Evolutionary conservation across 1,284 basidiomycete species (phyloP).

Genomic region (Moesziomyces sp.): DNA sequence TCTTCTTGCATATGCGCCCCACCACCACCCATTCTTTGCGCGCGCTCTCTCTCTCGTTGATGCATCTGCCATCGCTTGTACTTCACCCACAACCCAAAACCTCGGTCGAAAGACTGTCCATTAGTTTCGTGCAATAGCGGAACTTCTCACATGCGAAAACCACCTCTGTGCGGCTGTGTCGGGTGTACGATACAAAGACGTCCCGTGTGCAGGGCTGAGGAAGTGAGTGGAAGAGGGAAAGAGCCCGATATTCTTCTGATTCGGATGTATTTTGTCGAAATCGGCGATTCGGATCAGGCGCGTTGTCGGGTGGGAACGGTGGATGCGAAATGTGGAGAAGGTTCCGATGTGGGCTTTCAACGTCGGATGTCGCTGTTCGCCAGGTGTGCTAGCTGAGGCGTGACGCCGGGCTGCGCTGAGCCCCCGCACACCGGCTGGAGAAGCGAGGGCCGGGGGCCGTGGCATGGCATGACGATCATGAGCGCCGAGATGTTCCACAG

Average conservation of each 20-base stretch:
- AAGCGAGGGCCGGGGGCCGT: not conserved
- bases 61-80: slow-evolving; percentile 26
- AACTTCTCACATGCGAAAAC: slow-evolving; percentile 39
- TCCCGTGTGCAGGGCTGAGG: too few relatives aligned
- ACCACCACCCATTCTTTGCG: slow-evolving; percentile 5
- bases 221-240: too few relatives aligned
- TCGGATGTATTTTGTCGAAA: not conserved
- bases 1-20: slow-evolving; percentile 15
- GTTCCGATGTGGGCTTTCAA: slow-evolving; percentile 5
- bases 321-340: slow-evolving; percentile 3
- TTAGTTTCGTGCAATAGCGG: slow-evolving; percentile 9
- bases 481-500: not conserved
- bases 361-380: not conserved
- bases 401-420: too few relatives aligned
- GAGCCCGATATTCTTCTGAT: too few relatives aligned
- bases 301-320: slow-evolving; percentile 10
- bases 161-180: slow-evolving; percentile 8
- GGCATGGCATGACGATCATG: not conserved
- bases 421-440: too few relatives aligned
- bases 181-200: not conserved
- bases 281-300: not conserved
- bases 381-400: too few relatives aligned
- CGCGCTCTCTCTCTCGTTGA: slow-evolving; percentile 14
- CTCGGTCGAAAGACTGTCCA: slow-evolving; percentile 23
- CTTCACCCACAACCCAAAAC: slow-evolving; percentile 29